Evolutionary conservation across 495 filamentous ascomycete genomes (phyloP), one percentile per base, ranked within the genome.

Genomic region (Tuber microsphaerosporum): DNA sequence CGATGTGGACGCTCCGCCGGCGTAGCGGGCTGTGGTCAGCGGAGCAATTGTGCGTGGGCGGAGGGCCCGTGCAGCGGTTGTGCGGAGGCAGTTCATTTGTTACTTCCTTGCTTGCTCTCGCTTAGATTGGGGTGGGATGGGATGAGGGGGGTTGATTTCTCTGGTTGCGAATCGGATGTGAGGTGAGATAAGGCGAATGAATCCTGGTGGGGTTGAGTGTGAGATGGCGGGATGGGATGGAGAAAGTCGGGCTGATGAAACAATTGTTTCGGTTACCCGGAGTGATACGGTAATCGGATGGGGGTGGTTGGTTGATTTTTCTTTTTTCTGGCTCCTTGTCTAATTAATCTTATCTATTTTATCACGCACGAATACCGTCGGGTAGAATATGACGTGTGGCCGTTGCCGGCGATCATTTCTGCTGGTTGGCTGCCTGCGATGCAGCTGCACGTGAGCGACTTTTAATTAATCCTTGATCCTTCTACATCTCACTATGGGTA

Each of bases 51-150:
- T 71, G 76, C 77, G 78, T 43, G 76, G 43, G 69, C 37, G 68
- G 73, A 74, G 41, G 34, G 70, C 46, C 69, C 76, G 76, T 44
- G 72, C 74, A 72, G 76, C 73, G 74, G 73, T 73, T 71, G 78
- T 77, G 69, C 80, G 80, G 71, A 82, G 73, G 71, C 72, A 79
- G 76, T 77, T 82, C 80, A 82, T 82, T 79, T 65, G 56, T 65
- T 34, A 31, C 31, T 31, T 34, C 26, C 31, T 16, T 34, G 56
- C 56, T 65, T 65, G 51, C 56, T 26, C 56, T 65, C 16, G n/a
- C 56, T 17, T 31, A 56, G 10, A 61, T n/a, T n/a, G n/a, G 17
- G 26, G 56, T 65, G 26, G 56, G 26, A 31, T 65, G 14, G 56
- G 31, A 34, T 65, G 26, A 16, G 56, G 51, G 56, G 56, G 41